Evolutionary conservation across 139 green algal species (phyloP), one percentile per base, ranked within the genome.

Genomic region (Chlorella sp.): DNA sequence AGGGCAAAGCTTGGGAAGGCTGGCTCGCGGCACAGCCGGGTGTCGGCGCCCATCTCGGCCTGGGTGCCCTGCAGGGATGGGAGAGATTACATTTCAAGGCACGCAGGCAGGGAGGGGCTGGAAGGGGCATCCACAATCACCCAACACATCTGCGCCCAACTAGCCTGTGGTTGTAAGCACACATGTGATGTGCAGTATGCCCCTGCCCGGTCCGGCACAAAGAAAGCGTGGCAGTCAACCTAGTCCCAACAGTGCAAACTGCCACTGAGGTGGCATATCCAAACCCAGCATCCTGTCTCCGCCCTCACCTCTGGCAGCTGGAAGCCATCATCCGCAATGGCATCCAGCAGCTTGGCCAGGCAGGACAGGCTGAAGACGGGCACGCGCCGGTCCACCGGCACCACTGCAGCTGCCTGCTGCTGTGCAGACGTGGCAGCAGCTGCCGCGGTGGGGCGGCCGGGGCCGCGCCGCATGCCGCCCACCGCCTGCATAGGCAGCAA

Each of bases 1-100:
- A 93, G 84, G 38, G 84, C 80, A 58, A 92, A 93, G 19, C 80
- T 70, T 34, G 85, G 75, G 43, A 93, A 92, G 16, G 41, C 34
- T 13, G 74, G 40, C 67, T 84, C 77, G 40, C 89, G 65, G 38
- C 83, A 87, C 34, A 93, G 88, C 70, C 81, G 84, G 40, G 51
- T 73, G 76, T 89, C 84, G 6, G 84, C n/a, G 1, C 19, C 76
- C 83, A 69, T 58, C 9, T 51, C 46, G 41, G 24, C 48, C 4
- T 34, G 56, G 34, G 34, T 38, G 41, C 16, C 28, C 38, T 73
- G 48, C 26, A 22, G 48, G 19, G 28, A n/a, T 41, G 16, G 40
- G 26, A 32, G n/a, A n/a, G n/a, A n/a, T n/a, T n/a, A n/a, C n/a
- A n/a, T n/a, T n/a, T n/a, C n/a, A n/a, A n/a, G n/a, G n/a, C n/a